Evolutionary conservation across 257 asterid species (phyloP), one percentile per base, ranked within the genome.

Genomic region (Scutellaria minor): DNA sequence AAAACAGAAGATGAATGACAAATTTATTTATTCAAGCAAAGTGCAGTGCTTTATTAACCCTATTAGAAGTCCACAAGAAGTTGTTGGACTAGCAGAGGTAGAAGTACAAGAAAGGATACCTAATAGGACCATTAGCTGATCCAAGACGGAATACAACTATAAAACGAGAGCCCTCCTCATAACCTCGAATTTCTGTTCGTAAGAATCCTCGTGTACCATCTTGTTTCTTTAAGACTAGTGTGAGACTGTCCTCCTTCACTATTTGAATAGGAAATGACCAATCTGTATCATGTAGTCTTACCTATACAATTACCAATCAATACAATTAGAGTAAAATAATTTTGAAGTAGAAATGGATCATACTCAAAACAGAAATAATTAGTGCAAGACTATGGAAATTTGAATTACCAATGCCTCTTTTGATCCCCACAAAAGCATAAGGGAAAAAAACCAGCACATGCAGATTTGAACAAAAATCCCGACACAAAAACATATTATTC

Each of bases 131-230:
- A 73, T 82, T 83, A 64, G 81, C 63, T 7, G 98, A 83, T 79
- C 97, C 99, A 72, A 87, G 86, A 66, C 99, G 99, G 66, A 91
- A 91, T 39, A 94, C 98, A 56, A 90, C 91, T 73, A 85, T 80
- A 78, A 91, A 94, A 37, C 99, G 99, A 66, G 96, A 94, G 18
- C 99, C 99, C 85, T 94, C 99, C 81, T 94, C 99, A 79, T 86
- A 94, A 71, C 98, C 99, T 77, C 99, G 99, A 72, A 94, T 87
- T 83, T 94, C 98, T 50, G 87, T 83, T 72, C 91, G 93, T 63
- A 94, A 54, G 75, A 80, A 85, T 72, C 73, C 84, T 57, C 85
- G 76, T n/a, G 82, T 78, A 75, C 93, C 88, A 74, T 88, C 91
- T 57, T 74, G 75, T 72, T 85, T 87, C 87, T 83, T 94, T 81